Evolutionary conservation across 164 flowering plant genomes (phyloP).

Genomic region (Buxus sempervirens): DNA sequence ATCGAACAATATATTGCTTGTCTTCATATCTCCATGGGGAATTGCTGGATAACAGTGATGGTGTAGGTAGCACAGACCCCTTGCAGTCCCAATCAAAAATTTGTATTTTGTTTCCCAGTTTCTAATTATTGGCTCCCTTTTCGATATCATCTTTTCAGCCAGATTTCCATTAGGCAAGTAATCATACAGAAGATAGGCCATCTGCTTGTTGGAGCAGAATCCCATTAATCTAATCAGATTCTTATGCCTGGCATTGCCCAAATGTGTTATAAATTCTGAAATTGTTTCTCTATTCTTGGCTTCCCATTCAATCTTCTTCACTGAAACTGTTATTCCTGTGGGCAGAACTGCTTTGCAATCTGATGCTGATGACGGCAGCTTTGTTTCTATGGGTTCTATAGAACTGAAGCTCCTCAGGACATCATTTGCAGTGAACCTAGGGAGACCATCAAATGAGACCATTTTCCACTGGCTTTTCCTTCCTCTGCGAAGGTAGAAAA

Average conservation of each 20-base stretch:
- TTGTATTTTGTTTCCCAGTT: slow-evolving; percentile 58
- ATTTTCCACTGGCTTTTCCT: slow-evolving; percentile 61
- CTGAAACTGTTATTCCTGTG: slow-evolving; percentile 80
- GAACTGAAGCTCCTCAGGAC: slow-evolving; percentile 61
- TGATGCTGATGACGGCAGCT: slow-evolving; percentile 28
- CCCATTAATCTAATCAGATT: slow-evolving; percentile 77
- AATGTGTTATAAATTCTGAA: slow-evolving; percentile 34
- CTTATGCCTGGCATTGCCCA: slow-evolving; percentile 78
- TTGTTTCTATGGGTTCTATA: slow-evolving; percentile 30
- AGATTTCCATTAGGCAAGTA: slow-evolving; percentile 73
- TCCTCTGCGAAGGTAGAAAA: slow-evolving; percentile 42
- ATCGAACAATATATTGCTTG: slow-evolving; percentile 66
- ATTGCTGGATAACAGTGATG: slow-evolving; percentile 83
- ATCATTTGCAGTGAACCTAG: slow-evolving; percentile 73
- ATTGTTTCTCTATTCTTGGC: slow-evolving; percentile 30
- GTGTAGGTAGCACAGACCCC: slow-evolving; percentile 81
- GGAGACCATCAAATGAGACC: slow-evolving; percentile 69
- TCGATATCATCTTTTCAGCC: slow-evolving; percentile 49
- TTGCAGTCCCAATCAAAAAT: slow-evolving; percentile 60
- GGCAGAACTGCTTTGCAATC: slow-evolving; percentile 72
- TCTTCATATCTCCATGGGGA: slow-evolving; percentile 84
- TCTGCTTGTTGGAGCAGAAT: slow-evolving; percentile 59
- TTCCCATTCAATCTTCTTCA: slow-evolving; percentile 68
- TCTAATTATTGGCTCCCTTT: slow-evolving; percentile 30
- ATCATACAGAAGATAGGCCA: slow-evolving; percentile 71